Base-by-base conservation (phyloP, 345 rosid species). In the Noccaea bulbosa region DNA sequence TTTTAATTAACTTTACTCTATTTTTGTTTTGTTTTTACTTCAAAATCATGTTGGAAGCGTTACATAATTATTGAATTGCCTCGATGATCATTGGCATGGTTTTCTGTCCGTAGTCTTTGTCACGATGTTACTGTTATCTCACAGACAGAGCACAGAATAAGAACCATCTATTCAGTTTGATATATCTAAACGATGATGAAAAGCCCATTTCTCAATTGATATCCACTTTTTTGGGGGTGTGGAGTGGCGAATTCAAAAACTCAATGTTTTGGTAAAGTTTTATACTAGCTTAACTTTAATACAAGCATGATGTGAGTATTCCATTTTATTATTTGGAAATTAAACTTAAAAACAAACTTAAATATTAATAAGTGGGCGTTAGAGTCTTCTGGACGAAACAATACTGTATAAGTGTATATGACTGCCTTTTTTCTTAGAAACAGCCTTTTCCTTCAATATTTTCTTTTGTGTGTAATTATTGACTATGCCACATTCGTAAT, bases 361-460 rank as follows among this genome's bases (percentile, higher is more conserved):
- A 7, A 20, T 54, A 16, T 12, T 24, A 65, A 50, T 45, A 27
- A 60, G 2, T 41, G 22, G 37, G 11, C 17, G 40, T 32, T 40
- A 1, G 45, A 56, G 4, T 39, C 16, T 20, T 20, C 2, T 20
- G 22, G 22, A 20, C 22, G 22, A 20, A 20, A 20, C 22, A 20
- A 20, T 20, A 20, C 22, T 20, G 22, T 20, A 20, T 20, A 20
- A 27, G 4, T 2, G 30, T 27, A 12, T 33, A 48, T 2, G 3
- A 54, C 44, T 33, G 47, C 22, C 3, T 10, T 32, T 11, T 69
- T 69, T 55, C 57, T 69, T 46, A 47, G 73, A 69, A 69, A 38
- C 65, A 35, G 15, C 56, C 44, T 17, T 67, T 4, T 32, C 62
- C 62, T 10, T 20, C 22, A 20, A 20, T 20, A 20, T 20, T 40